phyloP scores from a whole-genome alignment of 2,329 filamentous ascomycete species.

The Mycogone perniciosa region DNA sequence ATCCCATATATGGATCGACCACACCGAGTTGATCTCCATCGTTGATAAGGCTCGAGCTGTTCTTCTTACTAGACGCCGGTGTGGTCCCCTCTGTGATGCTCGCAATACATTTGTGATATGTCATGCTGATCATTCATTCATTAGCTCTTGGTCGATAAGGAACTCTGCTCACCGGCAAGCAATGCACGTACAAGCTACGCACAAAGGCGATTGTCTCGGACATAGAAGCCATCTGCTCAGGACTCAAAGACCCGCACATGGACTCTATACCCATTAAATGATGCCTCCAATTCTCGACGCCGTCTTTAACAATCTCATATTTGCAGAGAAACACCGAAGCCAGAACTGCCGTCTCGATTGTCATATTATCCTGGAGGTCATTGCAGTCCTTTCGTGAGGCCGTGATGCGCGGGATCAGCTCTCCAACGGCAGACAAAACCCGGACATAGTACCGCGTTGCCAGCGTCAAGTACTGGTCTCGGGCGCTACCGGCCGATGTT shows the following conservation, averaged over 20 bases:
- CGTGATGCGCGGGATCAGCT: slow-evolving; percentile 3
- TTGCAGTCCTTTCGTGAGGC: neutral
- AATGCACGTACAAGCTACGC: slow-evolving; percentile 5
- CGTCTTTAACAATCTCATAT: slow-evolving; percentile 10
- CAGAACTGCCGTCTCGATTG: slow-evolving; percentile 4
- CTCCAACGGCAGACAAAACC: slow-evolving; percentile 4
- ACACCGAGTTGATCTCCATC: neutral
- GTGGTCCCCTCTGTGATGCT: slow-evolving; percentile 1
- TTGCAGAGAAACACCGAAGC: slow-evolving; percentile 10
- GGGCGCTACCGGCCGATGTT: neutral
- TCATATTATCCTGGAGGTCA: neutral
- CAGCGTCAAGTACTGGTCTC: neutral
- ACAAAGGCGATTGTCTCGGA: slow-evolving; percentile 3
- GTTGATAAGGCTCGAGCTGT: neutral
- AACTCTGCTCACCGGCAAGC: neutral
- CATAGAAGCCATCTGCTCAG: slow-evolving; percentile 5
- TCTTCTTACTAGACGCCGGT: neutral
- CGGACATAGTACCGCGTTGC: slow-evolving; percentile 8
- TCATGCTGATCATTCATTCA: slow-evolving; percentile 1
- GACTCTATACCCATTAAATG: slow-evolving; percentile 8
- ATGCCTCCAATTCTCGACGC: slow-evolving; percentile 3
- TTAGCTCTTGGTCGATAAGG: neutral
- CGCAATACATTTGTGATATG: slow-evolving; percentile 9
- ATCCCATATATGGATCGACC: slow-evolving; percentile 8
- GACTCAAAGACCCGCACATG: neutral